These are phyloP conservation scores for Thelonectria discophora DNA, from an alignment of 2,329 filamentous ascomycete species.

Conservation along the genomic window DNA sequence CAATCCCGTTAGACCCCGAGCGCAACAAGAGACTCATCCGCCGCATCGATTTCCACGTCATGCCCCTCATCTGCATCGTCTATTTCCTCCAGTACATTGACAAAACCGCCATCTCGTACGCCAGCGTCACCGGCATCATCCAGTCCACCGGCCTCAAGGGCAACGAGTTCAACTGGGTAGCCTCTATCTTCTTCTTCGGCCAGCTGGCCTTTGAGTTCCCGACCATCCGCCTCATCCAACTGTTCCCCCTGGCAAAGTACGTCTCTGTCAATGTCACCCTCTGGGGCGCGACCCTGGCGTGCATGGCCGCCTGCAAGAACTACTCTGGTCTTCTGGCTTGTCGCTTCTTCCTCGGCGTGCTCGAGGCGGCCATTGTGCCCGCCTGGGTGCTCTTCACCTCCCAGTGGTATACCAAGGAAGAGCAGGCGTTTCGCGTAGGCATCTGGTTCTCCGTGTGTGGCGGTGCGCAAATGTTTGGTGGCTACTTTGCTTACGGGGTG, in stretches of 20 bases:
- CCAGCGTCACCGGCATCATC: conserved; percentile 38
- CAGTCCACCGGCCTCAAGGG: conserved; percentile 48
- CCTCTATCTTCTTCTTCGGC: conserved; percentile 45
- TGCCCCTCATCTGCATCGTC: conserved; percentile 37
- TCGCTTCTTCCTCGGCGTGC: conserved; percentile 29
- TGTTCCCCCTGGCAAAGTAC: conserved; percentile 51
- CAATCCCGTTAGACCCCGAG: conserved; percentile 24
- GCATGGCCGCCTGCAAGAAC: conserved; percentile 29
- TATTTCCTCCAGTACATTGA: conserved; percentile 41
- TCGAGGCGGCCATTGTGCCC: conserved; percentile 27
- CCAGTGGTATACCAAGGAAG: conserved; percentile 35
- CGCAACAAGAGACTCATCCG: conserved; percentile 27
- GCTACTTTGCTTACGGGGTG: conserved; percentile 36
- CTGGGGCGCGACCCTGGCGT: conserved; percentile 43
- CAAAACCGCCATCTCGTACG: conserved; percentile 40
- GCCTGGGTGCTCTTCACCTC: conserved; percentile 34
- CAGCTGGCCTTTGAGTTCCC: conserved; percentile 51
- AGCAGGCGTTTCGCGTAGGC: conserved; percentile 33
- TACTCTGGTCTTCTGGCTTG: conserved; percentile 27
- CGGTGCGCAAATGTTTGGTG: conserved; percentile 34
- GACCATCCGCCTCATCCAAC: conserved; percentile 49
- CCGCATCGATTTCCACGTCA: conserved; percentile 36
- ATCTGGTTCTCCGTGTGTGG: conserved; percentile 37
- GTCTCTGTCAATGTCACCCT: conserved; percentile 48
- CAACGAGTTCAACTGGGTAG: conserved; percentile 54